Evolutionary conservation across 768 basidiomycete species (phyloP).

Genomic region (Mycena chlorophos): DNA sequence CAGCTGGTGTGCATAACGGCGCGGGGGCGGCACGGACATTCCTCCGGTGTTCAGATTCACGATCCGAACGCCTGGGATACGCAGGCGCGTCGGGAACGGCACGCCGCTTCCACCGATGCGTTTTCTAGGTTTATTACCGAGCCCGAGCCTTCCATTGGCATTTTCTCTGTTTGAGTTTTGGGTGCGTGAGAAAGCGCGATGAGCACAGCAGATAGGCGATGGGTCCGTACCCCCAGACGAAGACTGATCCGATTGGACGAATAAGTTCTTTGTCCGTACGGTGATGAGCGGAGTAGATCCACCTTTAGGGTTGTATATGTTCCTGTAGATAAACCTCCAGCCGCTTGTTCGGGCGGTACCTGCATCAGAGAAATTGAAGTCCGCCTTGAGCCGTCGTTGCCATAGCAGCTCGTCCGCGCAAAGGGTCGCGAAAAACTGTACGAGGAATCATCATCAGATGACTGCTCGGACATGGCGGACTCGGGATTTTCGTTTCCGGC

Average conservation of each 20-base stretch:
- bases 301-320: slow-evolving; percentile 73
- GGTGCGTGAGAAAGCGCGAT: slow-evolving; percentile 7
- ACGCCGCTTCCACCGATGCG: slow-evolving; percentile 36
- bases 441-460: background rate
- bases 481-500: too few species aligned
- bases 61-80: slow-evolving; percentile 59
- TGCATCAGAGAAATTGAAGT: slow-evolving; percentile 77
- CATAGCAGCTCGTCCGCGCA: slow-evolving; percentile 77
- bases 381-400: slow-evolving; percentile 64
- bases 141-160: slow-evolving; percentile 64
- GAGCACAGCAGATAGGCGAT: slow-evolving; percentile 6
- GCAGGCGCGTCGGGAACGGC: slow-evolving; percentile 65
- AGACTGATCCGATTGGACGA: slow-evolving; percentile 34
- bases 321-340: slow-evolving; percentile 79
- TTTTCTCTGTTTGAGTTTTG: slow-evolving; percentile 46
- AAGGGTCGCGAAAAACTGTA: slow-evolving; percentile 55
- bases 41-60: slow-evolving; percentile 79
- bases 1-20: background rate
- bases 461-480: background rate
- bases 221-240: slow-evolving; percentile 50
- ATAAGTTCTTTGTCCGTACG: background rate
- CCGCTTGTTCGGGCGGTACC: slow-evolving; percentile 74
- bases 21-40: slow-evolving; percentile 52
- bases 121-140: slow-evolving; percentile 35
- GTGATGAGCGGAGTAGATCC: slow-evolving; percentile 17